Base-by-base conservation (phyloP, 495 filamentous ascomycete species). In the Entonaema liquescens region DNA sequence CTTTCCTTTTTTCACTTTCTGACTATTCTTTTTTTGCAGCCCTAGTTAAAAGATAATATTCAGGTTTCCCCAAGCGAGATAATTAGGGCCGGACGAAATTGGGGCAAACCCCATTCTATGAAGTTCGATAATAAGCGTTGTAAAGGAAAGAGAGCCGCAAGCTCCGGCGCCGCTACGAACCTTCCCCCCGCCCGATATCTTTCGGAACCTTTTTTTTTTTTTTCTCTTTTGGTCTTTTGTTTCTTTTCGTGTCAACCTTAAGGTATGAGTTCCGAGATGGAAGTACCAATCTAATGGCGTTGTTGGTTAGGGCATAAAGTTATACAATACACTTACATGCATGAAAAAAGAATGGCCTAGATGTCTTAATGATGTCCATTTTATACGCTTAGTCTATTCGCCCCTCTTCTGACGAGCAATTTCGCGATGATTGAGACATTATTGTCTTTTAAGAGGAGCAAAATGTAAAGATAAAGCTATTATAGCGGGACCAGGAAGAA, bases 21-120 rank as follows among this genome's bases (percentile, higher is more conserved):
- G 56, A 23, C 21, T 21, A 56, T 23, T 19, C n/a, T 35, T 9
- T 38, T 5, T 38, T 13, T 21, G 2, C 29, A 15, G 36, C 28
- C 19, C 49, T 61, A 67, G 19, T 55, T 53, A 12, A 31, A 31
- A 56, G 8, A 23, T 2, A 28, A 1, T n/a, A n/a, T n/a, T n/a
- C n/a, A n/a, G n/a, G n/a, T n/a, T n/a, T n/a, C 23, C 12, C 12
- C 17, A 57, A 63, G 42, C 52, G 38, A 68, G 6, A 26, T 29
- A 33, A 21, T 35, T 71, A 71, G 62, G 53, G 47, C 52, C 62
- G 68, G 68, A 59, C 35, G 58, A 62, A 67, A 59, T 67, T 68
- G 59, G 59, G 59, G 54, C 59, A 55, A 25, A 15, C 31, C 44
- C 12, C 49, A 49, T 62, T 62, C 61, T 44, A 70, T 36, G 28